Evolutionary conservation across 805 yeast species (phyloP).

Genomic region (Barnettozyma botsteinii): DNA sequence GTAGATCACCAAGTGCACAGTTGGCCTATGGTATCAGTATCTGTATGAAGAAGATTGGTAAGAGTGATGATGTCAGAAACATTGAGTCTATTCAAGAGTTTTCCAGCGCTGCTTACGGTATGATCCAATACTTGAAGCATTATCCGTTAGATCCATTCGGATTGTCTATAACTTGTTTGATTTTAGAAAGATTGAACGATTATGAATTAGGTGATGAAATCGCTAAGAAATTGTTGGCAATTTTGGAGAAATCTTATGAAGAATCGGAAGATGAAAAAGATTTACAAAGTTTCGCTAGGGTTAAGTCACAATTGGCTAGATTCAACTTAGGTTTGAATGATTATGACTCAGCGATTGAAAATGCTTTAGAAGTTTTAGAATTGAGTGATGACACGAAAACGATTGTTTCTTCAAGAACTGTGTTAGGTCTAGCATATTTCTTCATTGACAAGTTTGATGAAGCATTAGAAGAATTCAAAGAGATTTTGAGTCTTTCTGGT

Average conservation of each 20-base stretch:
- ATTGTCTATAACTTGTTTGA: constrained; percentile 45
- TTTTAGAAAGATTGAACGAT: constrained; percentile 66
- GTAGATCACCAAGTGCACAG: constrained; percentile 63
- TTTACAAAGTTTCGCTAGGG: constrained; percentile 46
- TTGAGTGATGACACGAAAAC: constrained; percentile 33
- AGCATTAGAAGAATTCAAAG: constrained; percentile 62
- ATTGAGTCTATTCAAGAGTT: constrained; percentile 58
- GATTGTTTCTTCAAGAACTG: constrained; percentile 54
- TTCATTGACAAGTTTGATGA: constrained; percentile 57
- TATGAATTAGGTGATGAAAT: constrained; percentile 47
- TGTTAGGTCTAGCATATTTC: constrained; percentile 67
- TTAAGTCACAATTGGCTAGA: constrained; percentile 70
- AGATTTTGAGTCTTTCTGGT: constrained; percentile 50
- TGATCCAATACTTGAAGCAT: constrained; percentile 56
- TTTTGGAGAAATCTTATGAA: constrained; percentile 55
- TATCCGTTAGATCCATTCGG: constrained; percentile 55
- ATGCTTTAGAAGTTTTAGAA: constrained; percentile 50
- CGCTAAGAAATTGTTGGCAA: constrained; percentile 39
- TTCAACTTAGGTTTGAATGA: constrained; percentile 54
- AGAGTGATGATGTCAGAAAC: constrained; percentile 45
- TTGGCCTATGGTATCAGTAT: constrained; percentile 63
- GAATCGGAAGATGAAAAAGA: constrained; percentile 41
- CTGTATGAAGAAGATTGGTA: constrained; percentile 39
- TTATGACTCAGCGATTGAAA: constrained; percentile 54
- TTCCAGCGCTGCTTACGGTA: constrained; percentile 60